Conservation (phyloP, 805 yeast species). For the Kodamaea nitidulidarum region DNA sequence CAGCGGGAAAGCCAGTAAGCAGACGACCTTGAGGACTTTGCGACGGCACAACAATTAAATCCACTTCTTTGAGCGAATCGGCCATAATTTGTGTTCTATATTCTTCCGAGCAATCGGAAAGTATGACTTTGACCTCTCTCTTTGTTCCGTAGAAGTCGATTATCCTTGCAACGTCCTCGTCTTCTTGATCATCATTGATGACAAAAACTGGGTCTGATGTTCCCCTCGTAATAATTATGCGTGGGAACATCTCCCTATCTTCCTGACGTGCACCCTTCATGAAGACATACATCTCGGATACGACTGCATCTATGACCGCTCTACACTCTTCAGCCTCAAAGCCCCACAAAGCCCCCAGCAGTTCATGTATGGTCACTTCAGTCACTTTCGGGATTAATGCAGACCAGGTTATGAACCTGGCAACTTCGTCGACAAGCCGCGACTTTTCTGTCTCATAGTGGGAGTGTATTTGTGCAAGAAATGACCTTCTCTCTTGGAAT, state of each 20-base stretch:
- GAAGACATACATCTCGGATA: not conserved
- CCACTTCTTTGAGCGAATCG: not conserved
- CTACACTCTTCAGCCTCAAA: too few species aligned
- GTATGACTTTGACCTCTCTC: slow-evolving; percentile 5
- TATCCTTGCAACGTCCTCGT: slow-evolving; percentile 1
- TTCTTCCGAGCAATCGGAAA: too few species aligned
- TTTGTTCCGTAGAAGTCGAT: slow-evolving; percentile 1
- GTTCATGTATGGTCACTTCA: slow-evolving; percentile 21
- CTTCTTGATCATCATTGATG: not conserved
- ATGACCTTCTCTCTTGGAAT: not conserved
- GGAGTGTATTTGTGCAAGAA: not conserved
- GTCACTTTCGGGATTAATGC: slow-evolving; percentile 18
- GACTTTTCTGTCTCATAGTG: not conserved
- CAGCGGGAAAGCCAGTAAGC: too few species aligned
- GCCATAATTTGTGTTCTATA: too few species aligned
- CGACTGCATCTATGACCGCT: not conserved
- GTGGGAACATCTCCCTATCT: not conserved
- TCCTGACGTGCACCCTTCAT: not conserved
- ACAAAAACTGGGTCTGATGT: not conserved
- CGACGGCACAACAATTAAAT: not conserved
- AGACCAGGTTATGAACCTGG: slow-evolving; percentile 19
- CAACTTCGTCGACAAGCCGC: slow-evolving; percentile 1
- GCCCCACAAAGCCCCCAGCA: slow-evolving; percentile 20
- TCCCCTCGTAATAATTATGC: not conserved
- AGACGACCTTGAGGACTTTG: too few species aligned